Base-by-base conservation (phyloP, 2,329 filamentous ascomycete species). In the Epichloe coenophiala region DNA sequence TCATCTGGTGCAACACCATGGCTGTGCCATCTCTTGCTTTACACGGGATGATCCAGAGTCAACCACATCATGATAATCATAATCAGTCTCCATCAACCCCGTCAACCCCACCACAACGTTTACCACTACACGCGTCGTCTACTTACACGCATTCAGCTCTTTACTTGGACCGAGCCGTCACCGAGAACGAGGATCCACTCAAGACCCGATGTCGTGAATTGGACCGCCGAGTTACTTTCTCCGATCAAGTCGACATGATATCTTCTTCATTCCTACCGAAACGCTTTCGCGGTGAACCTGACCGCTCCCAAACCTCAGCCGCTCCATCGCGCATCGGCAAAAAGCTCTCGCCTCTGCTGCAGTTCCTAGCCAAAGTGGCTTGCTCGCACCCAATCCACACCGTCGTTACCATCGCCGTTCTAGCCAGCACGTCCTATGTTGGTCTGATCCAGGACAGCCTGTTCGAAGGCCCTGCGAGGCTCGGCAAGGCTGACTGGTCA, bases 341-440 rank as follows among this genome's bases (percentile, higher is more conserved):
- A 63, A 75, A 71, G 61, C 59, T 94, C 63, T 94, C 88, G 4
- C 84, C 86, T 3, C 68, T 84, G 48, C 76, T 97, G 45, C 86
- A 94, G 65, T 77, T 80, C 42, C 72, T 96, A 55, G 87, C 91
- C 40, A 83, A 81, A 59, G 77, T 88, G 60, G 89, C 93, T 53
- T 95, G 87, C 69, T 84, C 86, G 4, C 91, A 97, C 68, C 93
- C 93, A 0, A 95, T 98, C 56, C 89, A 97, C 64, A 96, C 91
- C 48, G 88, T 98, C 56, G 88, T 94, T 57, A 78, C 89, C 56
- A 86, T 95, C 57, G 89, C 90, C 48, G 71, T 97, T 47, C 74
- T 98, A 48, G 93, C 90, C 52, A 97, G 91, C 68, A 94, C 89
- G 45, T 95, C 90, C 55, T 98, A 98, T 65, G 82, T 97, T 56